Conservation (phyloP, 768 basidiomycete genomes). For the Calocybe indica region DNA sequence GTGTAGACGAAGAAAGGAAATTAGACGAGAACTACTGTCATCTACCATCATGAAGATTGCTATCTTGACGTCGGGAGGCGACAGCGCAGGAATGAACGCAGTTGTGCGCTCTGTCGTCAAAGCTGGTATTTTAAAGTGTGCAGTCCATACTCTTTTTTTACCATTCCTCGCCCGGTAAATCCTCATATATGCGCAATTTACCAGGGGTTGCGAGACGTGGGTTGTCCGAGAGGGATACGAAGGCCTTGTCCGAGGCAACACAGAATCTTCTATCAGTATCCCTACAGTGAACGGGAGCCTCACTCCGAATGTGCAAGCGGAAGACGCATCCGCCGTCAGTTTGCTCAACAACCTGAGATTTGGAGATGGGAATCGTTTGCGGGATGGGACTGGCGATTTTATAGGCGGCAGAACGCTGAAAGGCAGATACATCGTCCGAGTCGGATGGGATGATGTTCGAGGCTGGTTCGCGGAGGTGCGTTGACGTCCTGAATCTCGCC, state of each 20-base stretch:
- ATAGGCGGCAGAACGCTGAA: slow-evolving; percentile 68
- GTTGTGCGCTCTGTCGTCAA: slow-evolving; percentile 92
- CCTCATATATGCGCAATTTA: too few species aligned
- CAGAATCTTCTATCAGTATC: slow-evolving; percentile 22
- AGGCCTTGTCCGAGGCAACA: slow-evolving; percentile 93
- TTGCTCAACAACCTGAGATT: slow-evolving; percentile 76
- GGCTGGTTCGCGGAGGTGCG: slow-evolving; percentile 89
- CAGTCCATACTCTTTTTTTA: slow-evolving; percentile 6
- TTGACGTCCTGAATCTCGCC: slow-evolving; percentile 1
- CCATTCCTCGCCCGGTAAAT: too few species aligned
- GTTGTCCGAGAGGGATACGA: slow-evolving; percentile 98
- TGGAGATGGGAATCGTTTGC: slow-evolving; percentile 72
- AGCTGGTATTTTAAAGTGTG: slow-evolving; percentile 84
- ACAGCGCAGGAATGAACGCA: slow-evolving; percentile 97
- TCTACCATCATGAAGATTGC: slow-evolving; percentile 72
- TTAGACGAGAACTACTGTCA: background rate
- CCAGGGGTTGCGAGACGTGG: slow-evolving; percentile 92
- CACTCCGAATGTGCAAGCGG: slow-evolving; percentile 3
- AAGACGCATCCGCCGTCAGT: slow-evolving; percentile 11
- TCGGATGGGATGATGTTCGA: slow-evolving; percentile 97
- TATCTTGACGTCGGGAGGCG: slow-evolving; percentile 92
- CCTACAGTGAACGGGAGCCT: slow-evolving; percentile 7
- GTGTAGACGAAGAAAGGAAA: too few species aligned
- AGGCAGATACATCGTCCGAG: slow-evolving; percentile 88
- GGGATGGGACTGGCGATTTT: slow-evolving; percentile 78